Evolutionary conservation across 2,329 filamentous ascomycete species (phyloP).

Genomic region (Colletotrichum lindemuthianum): DNA sequence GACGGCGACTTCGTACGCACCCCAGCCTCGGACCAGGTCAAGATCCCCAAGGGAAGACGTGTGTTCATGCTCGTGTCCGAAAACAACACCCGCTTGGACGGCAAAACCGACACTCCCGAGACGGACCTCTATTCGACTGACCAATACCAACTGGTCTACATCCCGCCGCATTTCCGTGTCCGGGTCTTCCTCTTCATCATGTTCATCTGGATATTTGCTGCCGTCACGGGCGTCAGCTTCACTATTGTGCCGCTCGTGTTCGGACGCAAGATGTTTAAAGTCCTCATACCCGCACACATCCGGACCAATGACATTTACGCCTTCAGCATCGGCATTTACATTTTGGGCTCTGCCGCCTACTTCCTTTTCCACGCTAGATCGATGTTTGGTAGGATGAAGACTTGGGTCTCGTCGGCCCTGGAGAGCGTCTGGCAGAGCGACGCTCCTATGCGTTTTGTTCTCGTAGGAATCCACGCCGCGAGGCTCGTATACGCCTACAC

Average conservation of each 20-base stretch:
- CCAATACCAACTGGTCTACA: slow-evolving; percentile 77
- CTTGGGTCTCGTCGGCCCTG: slow-evolving; percentile 42
- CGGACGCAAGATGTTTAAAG: slow-evolving; percentile 80
- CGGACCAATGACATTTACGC: slow-evolving; percentile 96
- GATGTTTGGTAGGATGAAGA: slow-evolving; percentile 47
- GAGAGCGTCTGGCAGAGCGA: slow-evolving; percentile 44
- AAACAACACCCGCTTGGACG: slow-evolving; percentile 72
- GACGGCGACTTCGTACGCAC: slow-evolving; percentile 89
- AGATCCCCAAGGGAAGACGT: slow-evolving; percentile 83
- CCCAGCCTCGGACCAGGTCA: slow-evolving; percentile 94
- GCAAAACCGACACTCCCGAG: slow-evolving; percentile 64
- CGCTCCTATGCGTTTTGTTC: slow-evolving; percentile 43
- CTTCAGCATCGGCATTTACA: slow-evolving; percentile 89
- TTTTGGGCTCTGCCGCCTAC: slow-evolving; percentile 77
- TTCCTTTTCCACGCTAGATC: slow-evolving; percentile 61
- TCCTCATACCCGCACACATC: slow-evolving; percentile 75
- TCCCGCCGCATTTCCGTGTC: slow-evolving; percentile 85
- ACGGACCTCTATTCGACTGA: slow-evolving; percentile 64
- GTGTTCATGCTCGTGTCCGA: slow-evolving; percentile 85
- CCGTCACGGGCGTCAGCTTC: slow-evolving; percentile 82
- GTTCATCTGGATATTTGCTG: slow-evolving; percentile 93
- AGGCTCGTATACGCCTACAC: slow-evolving; percentile 78
- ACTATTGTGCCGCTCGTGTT: slow-evolving; percentile 89
- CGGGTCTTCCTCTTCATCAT: slow-evolving; percentile 88
- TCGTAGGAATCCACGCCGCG: slow-evolving; percentile 44